Base-by-base conservation (phyloP, 139 green algal species). In the Coelastrella sp. region DNA sequence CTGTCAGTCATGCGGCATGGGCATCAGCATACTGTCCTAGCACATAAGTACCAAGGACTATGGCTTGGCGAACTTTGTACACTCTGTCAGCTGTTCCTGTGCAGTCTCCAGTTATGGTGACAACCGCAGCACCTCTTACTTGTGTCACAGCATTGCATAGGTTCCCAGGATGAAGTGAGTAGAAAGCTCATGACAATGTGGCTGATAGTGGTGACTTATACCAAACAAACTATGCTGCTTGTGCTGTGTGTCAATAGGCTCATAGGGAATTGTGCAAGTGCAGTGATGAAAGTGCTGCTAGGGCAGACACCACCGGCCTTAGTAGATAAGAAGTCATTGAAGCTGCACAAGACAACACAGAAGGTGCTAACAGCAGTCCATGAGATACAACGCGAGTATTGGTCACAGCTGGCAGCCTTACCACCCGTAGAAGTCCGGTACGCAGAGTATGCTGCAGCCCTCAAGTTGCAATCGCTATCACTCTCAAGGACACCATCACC, bases 281-380 rank as follows among this genome's bases (percentile, higher is more conserved):
- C 71, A 73, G 79, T 85, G 30, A n/a, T 85, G 63, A 15, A 38
- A 9, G 64, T 68, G 30, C 23, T 85, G 30, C 79, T 76, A 3
- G 79, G 77, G 5, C 60, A 34, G 19, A 1, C 19, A 21, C 60
- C 77, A 21, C 38, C 38, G 43, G n/a, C 30, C 3, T 32, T 68
- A 13, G 32, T 40, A 1, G 35, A 23, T 4, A 30, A 67, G 3
- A 85, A 87, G 86, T 77, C 72, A 45, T 34, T 76, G 9, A 25
- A 76, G 8, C 62, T 76, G 41, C 79, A 67, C 13, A 59, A 27
- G 17, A 67, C 13, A 37, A 72, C 53, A 21, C 21, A 43, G 32
- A 19, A 30, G 25, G 37, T 72, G 6, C 53, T 71, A 0, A n/a
- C 23, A 8, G 32, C 43, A 19, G 76, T 72, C 17, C 35, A 73